Base-by-base conservation (phyloP, 1,284 basidiomycete species). In the Nidula niveotomentosa region DNA sequence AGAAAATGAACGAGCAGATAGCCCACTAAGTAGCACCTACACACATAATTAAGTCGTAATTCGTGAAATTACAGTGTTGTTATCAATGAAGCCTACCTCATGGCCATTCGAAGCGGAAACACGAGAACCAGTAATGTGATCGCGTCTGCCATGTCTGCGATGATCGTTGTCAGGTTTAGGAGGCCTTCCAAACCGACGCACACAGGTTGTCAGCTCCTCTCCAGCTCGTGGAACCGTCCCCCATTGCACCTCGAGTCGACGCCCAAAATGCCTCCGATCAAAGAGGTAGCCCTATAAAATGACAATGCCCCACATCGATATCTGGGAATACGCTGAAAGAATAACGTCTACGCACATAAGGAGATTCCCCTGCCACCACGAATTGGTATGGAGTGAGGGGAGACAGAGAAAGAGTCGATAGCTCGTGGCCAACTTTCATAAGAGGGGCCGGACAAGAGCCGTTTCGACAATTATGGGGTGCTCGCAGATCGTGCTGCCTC, bases 401-500 rank as follows among this genome's bases (percentile, higher is more conserved):
- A 13, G 90, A 91, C 13, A 87, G 69, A 0, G 88, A 78, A 43
- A 92, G 69, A 3, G 88, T 81, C 8, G 81, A 88, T 33, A 92
- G 73, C 44, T 84, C 79, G 61, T 84, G 78, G 33, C 76, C 71
- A 46, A 88, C 65, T 59, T 78, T 78, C 9, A 89, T 79, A 15
- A 95, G 73, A 2, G 92, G 89, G 4, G 83, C 71, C 18, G 91
- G 85, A 66, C 91, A 93, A 1, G 66, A 60, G 43, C 73, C 76
- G 10, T 62, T 64, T 30, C 66, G 60, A 69, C 91, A 94, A 23
- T 68, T 68, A 68, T 94, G 93, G 4, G 77, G 69, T 7, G 78
- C 80, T 45, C 95, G 80, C 23, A 97, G 73, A 69, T 97, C 95
- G 67, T 96, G 93, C 68, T 96, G 94, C 33, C 94, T 82, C 8